Percentiles rank a stretch among this genome's conserved stretches.
Conservation (phyloP, 2,329 filamentous ascomycete genomes). For the Colletotrichum sp. region DNA sequence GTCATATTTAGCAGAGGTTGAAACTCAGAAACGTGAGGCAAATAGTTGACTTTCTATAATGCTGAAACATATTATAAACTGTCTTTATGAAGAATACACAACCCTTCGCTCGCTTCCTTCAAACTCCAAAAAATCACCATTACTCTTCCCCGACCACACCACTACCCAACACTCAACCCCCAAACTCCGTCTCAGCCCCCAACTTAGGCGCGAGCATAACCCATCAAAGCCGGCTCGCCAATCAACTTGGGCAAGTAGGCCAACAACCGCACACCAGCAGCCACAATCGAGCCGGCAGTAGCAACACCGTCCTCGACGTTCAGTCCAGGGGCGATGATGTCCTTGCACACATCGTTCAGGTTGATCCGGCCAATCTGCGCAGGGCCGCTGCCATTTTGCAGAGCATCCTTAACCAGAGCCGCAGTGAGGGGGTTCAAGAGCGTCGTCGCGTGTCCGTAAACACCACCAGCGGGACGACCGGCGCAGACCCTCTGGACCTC, state of each 20-base stretch:
- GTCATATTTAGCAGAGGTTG: neutral
- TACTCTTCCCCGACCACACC: neutral
- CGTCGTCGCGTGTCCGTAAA: conserved; percentile 56
- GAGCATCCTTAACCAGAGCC: conserved; percentile 45
- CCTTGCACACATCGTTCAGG: neutral
- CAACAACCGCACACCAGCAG: neutral
- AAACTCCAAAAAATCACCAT: neutral
- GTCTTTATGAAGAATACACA: neutral
- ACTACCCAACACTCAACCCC: neutral
- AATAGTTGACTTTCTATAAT: neutral
- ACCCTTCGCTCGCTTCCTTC: neutral
- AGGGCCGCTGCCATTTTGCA: neutral
- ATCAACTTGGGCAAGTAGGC: conserved; percentile 5
- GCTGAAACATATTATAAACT: neutral
- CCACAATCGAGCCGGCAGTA: neutral
- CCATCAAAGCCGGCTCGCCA: conserved; percentile 3
- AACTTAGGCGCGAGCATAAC: neutral
- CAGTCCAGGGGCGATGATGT: conserved; percentile 5
- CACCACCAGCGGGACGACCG: conserved; percentile 40
- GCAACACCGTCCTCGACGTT: conserved; percentile 3
- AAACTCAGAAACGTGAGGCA: neutral
- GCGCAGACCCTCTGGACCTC: conserved; percentile 51
- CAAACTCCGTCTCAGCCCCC: fast-evolving
- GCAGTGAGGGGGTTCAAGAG: conserved; percentile 34
- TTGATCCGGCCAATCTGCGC: neutral